phyloP scores from a whole-genome alignment of 2,329 filamentous ascomycete species.

The Botrytis deweyae region DNA sequence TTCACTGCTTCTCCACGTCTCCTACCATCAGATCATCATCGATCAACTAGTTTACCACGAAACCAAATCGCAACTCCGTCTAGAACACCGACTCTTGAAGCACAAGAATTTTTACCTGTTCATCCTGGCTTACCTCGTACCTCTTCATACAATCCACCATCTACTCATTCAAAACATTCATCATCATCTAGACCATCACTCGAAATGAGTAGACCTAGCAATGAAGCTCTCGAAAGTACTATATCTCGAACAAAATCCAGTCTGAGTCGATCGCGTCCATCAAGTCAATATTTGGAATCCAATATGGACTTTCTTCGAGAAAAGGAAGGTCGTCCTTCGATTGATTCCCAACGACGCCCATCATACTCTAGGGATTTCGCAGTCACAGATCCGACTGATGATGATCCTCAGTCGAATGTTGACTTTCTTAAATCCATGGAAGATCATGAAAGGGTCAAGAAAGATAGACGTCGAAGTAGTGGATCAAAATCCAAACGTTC shows the following conservation, averaged over 20 bases:
- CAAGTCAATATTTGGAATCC: conserved; percentile 79
- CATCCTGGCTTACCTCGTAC: conserved; percentile 29
- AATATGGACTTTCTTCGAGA: conserved; percentile 82
- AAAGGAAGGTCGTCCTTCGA: conserved; percentile 51
- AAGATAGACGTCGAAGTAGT: conserved; percentile 52
- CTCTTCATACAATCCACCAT: conserved; percentile 41
- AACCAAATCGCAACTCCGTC: conserved; percentile 30
- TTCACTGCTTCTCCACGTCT: conserved; percentile 30
- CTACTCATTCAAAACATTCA: conserved; percentile 43
- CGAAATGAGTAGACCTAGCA: conserved; percentile 65
- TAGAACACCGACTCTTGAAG: conserved; percentile 27
- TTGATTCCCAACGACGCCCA: conserved; percentile 37
- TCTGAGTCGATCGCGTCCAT: conserved; percentile 68
- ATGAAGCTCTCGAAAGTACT: conserved; percentile 57
- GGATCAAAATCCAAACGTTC: conserved; percentile 66
- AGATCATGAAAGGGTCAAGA: conserved; percentile 53
- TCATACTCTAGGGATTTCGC: conserved; percentile 33
- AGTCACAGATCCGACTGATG: conserved; percentile 42
- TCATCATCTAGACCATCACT: conserved; percentile 65
- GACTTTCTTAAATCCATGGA: conserved; percentile 81
- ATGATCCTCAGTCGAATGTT: conserved; percentile 70
- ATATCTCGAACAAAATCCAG: conserved; percentile 63
- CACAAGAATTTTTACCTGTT: conserved; percentile 30
- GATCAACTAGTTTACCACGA: conserved; percentile 52
- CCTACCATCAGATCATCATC: conserved; percentile 42